Evolutionary conservation across 352 stramenopile genomes (phyloP).

Genomic region (Globisporangium radiosum): DNA sequence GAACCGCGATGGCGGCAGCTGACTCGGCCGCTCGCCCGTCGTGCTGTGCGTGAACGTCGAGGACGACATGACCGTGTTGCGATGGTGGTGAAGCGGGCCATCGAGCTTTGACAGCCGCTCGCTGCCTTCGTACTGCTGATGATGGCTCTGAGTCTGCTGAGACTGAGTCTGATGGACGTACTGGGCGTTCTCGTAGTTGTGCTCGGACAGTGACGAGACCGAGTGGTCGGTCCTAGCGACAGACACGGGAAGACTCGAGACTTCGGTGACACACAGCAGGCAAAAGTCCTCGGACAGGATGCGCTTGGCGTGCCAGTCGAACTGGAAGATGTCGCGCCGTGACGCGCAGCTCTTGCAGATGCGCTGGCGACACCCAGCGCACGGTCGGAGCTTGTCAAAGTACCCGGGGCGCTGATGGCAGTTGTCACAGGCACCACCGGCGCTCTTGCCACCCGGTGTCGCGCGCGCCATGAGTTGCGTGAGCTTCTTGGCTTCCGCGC

Average conservation of each 20-base stretch:
- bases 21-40: not conserved
- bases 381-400: constrained; percentile 23
- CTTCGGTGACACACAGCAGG: constrained; percentile 11
- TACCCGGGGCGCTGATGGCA: constrained; percentile 16
- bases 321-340: constrained; percentile 13
- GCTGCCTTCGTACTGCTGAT: constrained; percentile 10
- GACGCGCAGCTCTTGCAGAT: constrained; percentile 31
- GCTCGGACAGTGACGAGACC: constrained; percentile 4
- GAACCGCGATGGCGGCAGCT: not conserved
- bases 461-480: constrained; percentile 11
- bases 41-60: constrained; percentile 13
- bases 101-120: constrained; percentile 8
- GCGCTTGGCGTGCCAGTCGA: constrained; percentile 11
- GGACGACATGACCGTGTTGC: constrained; percentile 3
- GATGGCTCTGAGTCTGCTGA: not conserved
- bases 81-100: not conserved
- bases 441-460: constrained; percentile 5
- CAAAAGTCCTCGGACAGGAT: constrained; percentile 12
- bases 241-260: constrained; percentile 4
- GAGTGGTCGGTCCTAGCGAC: not conserved
- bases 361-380: constrained; percentile 31
- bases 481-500: constrained; percentile 9
- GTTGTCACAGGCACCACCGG: constrained; percentile 23
- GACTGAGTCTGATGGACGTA: not conserved
- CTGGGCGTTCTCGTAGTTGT: constrained; percentile 7